Conservation (phyloP, 495 filamentous ascomycete species). For the Oidiodendron maius region DNA sequence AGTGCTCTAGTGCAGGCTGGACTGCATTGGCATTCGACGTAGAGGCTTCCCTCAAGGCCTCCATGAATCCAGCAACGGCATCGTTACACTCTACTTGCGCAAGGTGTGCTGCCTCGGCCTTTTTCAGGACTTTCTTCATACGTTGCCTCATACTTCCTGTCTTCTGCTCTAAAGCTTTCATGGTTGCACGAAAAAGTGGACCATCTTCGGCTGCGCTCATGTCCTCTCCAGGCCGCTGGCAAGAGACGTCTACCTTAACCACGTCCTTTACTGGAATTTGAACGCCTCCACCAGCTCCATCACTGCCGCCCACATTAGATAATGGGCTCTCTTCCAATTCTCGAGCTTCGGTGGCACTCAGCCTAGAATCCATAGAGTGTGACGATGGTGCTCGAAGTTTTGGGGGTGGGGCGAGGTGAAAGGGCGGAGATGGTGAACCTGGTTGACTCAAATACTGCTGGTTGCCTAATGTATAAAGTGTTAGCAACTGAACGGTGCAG, state of each 20-base stretch:
- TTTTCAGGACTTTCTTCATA: constrained; percentile 94
- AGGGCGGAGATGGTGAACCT: constrained; percentile 52
- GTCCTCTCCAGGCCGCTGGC: constrained; percentile 81
- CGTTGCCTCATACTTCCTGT: constrained; percentile 87
- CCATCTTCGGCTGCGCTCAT: constrained; percentile 86
- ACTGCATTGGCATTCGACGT: constrained; percentile 91
- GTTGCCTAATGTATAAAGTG: constrained; percentile 8
- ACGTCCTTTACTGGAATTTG: constrained; percentile 20
- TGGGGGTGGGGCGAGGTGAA: constrained; percentile 66
- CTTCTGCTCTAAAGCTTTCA: constrained; percentile 95
- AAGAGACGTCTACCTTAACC: constrained; percentile 82
- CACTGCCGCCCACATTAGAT: constrained; percentile 45
- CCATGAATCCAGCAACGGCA: constrained; percentile 74
- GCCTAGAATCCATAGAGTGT: constrained; percentile 72
- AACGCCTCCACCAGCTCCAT: constrained; percentile 25
- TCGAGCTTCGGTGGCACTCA: constrained; percentile 45
- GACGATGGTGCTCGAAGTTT: constrained; percentile 76
- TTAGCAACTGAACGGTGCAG: constrained; percentile 1
- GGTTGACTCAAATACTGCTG: constrained; percentile 25
- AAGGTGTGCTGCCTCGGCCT: constrained; percentile 76
- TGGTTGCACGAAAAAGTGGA: constrained; percentile 90
- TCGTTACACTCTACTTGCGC: constrained; percentile 82
- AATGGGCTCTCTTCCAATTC: constrained; percentile 62
- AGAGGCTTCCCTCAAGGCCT: constrained; percentile 82
- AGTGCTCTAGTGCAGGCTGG: constrained; percentile 91